A percentile compares a stretch with the other conserved stretches of the same genome.
Evolutionary conservation across 2,329 filamentous ascomycete species (phyloP).

Genomic region (Pseudogymnoascus sp.): DNA sequence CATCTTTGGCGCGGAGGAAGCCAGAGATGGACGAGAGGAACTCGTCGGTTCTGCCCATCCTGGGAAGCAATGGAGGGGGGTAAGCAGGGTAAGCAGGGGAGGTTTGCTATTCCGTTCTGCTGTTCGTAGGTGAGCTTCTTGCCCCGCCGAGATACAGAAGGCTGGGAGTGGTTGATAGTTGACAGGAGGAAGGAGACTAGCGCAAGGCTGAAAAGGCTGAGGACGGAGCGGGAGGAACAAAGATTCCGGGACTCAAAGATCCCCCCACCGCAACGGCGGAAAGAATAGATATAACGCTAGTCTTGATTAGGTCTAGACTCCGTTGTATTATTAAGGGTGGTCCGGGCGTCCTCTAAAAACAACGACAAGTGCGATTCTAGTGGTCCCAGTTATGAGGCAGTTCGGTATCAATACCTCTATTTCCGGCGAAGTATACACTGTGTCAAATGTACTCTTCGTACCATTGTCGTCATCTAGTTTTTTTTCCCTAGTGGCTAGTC

Average conservation of each 20-base stretch:
- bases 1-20: constrained; percentile 57
- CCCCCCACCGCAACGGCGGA: neutral
- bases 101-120: neutral
- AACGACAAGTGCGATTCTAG: neutral
- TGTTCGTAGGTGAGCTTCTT: neutral
- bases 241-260: neutral
- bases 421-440: neutral
- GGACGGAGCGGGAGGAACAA: neutral
- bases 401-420: neutral
- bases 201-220: constrained; percentile 7
- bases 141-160: neutral
- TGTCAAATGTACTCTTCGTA: neutral
- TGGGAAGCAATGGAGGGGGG: neutral
- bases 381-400: neutral
- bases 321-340: neutral
- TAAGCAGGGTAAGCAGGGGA: neutral
- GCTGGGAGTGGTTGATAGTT: neutral
- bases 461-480: neutral
- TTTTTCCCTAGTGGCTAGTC: neutral
- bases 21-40: constrained; percentile 60
- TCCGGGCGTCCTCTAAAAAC: neutral
- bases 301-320: neutral
- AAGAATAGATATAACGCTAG: neutral
- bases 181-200: neutral
- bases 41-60: constrained; percentile 57